A percentile compares a stretch with the other conserved stretches of the same genome.
phyloP scores from a whole-genome alignment of 2,329 filamentous ascomycete species.

The Aspergillus awamori region DNA sequence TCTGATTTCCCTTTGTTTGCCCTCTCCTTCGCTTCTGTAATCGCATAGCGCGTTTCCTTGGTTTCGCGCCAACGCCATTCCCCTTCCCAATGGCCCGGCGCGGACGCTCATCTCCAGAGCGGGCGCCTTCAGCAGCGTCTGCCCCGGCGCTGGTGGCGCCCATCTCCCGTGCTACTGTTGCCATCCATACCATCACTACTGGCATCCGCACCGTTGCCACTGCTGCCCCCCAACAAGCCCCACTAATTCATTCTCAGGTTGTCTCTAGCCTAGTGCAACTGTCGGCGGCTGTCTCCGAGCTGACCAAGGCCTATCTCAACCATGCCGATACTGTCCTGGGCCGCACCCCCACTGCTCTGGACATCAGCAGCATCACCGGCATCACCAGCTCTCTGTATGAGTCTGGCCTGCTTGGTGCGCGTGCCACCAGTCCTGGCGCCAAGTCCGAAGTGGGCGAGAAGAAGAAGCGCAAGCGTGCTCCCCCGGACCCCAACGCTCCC shows the following conservation, averaged over 20 bases:
- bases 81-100: conserved; percentile 3
- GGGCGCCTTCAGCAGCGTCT: conserved; percentile 9
- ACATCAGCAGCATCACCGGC: conserved; percentile 45
- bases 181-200: conserved; percentile 14
- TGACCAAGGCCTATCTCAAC: conserved; percentile 81
- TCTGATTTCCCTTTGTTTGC: background rate
- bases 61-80: background rate
- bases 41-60: background rate
- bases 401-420: conserved; percentile 46
- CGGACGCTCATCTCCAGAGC: conserved; percentile 1
- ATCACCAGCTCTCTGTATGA: conserved; percentile 49
- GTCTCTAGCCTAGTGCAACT: conserved; percentile 77
- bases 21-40: background rate
- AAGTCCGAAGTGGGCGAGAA: conserved; percentile 63
- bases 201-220: conserved; percentile 8
- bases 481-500: conserved; percentile 87
- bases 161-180: conserved; percentile 11
- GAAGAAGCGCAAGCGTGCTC: conserved; percentile 88
- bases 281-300: conserved; percentile 74
- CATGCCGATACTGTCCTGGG: conserved; percentile 84
- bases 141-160: conserved; percentile 15
- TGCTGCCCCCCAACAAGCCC: conserved; percentile 11
- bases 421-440: conserved; percentile 39
- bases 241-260: conserved; percentile 58
- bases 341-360: conserved; percentile 54